Percentiles rank a stretch among this genome's conserved stretches.
phyloP scores from a whole-genome alignment of 2,329 filamentous ascomycete species.

The Paradendryphiella salina region DNA sequence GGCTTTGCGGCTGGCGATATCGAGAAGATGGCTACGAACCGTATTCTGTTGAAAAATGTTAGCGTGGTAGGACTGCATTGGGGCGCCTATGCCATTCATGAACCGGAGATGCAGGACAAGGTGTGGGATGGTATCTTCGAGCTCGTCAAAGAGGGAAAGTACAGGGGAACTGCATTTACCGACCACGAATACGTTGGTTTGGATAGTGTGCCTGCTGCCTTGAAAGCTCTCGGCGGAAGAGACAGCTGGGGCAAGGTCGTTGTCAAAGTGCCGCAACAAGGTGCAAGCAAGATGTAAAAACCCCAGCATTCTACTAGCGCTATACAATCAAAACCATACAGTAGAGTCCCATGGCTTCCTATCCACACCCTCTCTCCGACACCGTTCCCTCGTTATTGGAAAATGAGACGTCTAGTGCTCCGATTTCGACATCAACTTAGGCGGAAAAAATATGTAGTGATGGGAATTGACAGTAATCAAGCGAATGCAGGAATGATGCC shows the following conservation, averaged over 20 bases:
- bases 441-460: no score
- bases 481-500: no score
- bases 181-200: conserved; percentile 82
- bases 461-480: no score
- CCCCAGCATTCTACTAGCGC: no score
- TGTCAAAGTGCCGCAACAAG: conserved; percentile 72
- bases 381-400: no score
- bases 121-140: conserved; percentile 85
- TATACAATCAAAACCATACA: no score
- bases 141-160: conserved; percentile 76
- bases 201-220: conserved; percentile 74
- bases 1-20: conserved; percentile 86
- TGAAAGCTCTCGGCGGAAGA: conserved; percentile 75
- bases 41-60: conserved; percentile 92
- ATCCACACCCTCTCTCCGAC: no score
- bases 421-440: no score
- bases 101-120: conserved; percentile 67
- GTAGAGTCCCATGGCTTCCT: no score
- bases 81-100: conserved; percentile 78
- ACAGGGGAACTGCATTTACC: conserved; percentile 78
- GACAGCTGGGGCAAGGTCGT: conserved; percentile 97
- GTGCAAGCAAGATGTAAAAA: conserved; percentile 42
- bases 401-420: no score
- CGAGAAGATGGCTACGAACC: conserved; percentile 90
- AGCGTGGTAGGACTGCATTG: conserved; percentile 87